Conservation (phyloP, 768 basidiomycete genomes). For the Lactifluus echinatus region DNA sequence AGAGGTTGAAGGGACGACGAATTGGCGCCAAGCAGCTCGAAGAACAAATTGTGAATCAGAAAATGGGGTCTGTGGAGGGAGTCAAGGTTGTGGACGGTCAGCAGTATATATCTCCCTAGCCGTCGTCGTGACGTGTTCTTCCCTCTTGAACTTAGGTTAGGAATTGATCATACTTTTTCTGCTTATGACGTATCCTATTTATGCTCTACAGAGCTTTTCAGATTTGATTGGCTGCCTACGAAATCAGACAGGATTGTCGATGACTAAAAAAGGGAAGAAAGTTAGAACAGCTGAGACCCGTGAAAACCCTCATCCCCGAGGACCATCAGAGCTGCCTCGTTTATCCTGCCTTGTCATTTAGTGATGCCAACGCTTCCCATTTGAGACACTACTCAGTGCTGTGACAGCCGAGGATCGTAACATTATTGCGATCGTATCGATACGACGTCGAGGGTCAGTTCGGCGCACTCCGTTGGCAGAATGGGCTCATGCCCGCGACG, state of each 20-base stretch:
- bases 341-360: too few relatives aligned
- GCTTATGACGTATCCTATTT: not conserved
- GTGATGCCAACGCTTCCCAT: too few relatives aligned
- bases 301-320: not conserved
- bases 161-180: not conserved
- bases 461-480: not conserved
- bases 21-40: constrained; percentile 41
- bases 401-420: too few relatives aligned
- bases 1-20: constrained; percentile 52
- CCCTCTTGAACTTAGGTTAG: not conserved
- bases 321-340: too few relatives aligned
- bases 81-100: not conserved
- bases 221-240: not conserved
- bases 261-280: too few relatives aligned
- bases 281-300: too few relatives aligned
- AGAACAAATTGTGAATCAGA: constrained; percentile 30
- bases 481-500: too few relatives aligned
- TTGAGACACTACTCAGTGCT: too few relatives aligned
- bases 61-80: not conserved
- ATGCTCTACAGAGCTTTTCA: too few relatives aligned
- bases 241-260: not conserved
- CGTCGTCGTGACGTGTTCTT: not conserved
- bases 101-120: not conserved
- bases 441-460: too few relatives aligned
- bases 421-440: too few relatives aligned